Evolutionary conservation across 768 basidiomycete species (phyloP), one percentile per base, ranked within the genome.

Genomic region (Nidularia pulvinata): DNA sequence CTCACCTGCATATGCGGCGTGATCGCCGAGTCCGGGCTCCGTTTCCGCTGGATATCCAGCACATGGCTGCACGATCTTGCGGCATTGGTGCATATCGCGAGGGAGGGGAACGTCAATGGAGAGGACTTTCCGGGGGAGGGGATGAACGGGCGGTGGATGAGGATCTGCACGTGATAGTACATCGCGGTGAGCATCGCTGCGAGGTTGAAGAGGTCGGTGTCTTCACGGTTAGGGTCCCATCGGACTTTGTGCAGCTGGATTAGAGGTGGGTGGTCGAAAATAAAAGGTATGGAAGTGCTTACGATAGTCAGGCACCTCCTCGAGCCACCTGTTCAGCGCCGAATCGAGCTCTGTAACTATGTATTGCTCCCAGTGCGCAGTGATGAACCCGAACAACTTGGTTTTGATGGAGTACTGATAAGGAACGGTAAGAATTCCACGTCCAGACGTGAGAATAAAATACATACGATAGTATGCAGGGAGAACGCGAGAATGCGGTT

Each of bases 61-160:
- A 91, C 75, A 51, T 85, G 86, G 11, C 75, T 77, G 47, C 78
- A 82, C 1, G 85, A 84, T 6, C 88, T 73, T 0, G 88, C 84
- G 1, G 89, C 79, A 44, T 87, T 69, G 33, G 83, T 72, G 63
- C 80, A 85, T 49, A 82, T 83, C 1, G 81, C 78, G 16, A 82
- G 72, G 1, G 79, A 82, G 14, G 80, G 80, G 56, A 77, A 74
- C 3, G 68, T 64, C 14, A 72, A 51, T 10, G 37, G 37, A 7
- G 69, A 61, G 0, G 65, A 64, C 45, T 64, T 67, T 10, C 64
- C 57, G 1, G 71, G 68, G 1, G 72, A 68, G 1, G 77, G 79
- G 53, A 86, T 76, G 66, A 84, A 86, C 1, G 83, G 81, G 7
- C 84, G 80, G 61, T 86, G 83, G 49, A 84, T 68, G 39, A 81